phyloP scores from a whole-genome alignment of 345 rosid genomes.

The Melaleuca alternifolia region DNA sequence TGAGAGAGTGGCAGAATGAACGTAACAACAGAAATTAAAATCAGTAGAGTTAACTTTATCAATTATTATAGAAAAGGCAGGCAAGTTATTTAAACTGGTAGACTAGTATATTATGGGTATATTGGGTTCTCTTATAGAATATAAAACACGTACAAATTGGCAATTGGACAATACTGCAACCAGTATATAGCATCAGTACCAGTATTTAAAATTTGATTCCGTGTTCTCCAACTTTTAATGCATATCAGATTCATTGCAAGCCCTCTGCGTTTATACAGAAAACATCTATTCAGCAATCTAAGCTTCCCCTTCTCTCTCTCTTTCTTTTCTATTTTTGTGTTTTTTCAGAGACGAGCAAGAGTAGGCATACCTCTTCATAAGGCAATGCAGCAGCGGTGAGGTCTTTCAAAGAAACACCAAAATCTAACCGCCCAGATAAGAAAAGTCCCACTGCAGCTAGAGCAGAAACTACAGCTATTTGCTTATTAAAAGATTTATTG shows the following conservation, averaged over 20 bases:
- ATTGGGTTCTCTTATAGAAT: neutral
- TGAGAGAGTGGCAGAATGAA: neutral
- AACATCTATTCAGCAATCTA: neutral
- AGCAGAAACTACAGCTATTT: constrained; percentile 40
- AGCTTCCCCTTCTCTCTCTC: neutral
- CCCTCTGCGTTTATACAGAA: neutral
- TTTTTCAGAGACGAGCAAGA: neutral
- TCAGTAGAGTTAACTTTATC: neutral
- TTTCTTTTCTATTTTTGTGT: too few species aligned
- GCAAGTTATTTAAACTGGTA: neutral
- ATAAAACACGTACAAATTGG: neutral
- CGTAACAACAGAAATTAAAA: neutral
- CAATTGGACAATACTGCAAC: neutral
- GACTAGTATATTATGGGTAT: neutral
- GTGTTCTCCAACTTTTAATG: neutral
- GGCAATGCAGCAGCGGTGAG: constrained; percentile 60
- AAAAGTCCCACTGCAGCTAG: constrained; percentile 53
- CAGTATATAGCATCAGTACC: neutral
- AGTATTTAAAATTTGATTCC: neutral
- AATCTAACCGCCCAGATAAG: constrained; percentile 48
- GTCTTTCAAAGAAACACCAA: constrained; percentile 76
- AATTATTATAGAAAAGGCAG: neutral
- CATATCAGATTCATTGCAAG: neutral
- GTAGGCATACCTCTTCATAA: constrained; percentile 47
- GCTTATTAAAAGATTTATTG: constrained; percentile 40